These are phyloP conservation scores for Syzygium syzygioides DNA, from an alignment of 441 rosid genomes.

Conservation along the genomic window DNA sequence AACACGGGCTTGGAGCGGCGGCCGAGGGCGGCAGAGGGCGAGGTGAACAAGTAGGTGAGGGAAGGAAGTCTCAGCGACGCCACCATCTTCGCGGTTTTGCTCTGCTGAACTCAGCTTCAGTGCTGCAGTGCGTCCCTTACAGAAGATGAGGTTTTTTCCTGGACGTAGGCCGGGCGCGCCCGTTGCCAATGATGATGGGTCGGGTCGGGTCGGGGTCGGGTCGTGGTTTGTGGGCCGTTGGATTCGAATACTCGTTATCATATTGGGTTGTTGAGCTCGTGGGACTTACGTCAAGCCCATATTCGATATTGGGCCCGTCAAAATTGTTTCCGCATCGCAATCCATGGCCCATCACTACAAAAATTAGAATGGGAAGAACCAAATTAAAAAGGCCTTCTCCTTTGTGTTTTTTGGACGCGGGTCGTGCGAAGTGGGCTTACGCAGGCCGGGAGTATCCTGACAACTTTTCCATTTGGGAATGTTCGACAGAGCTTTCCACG, in stretches of 20 bases:
- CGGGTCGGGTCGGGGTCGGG: background rate
- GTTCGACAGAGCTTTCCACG: background rate
- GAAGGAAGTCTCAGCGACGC: slow-evolving; percentile 54
- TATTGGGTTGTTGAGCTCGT: background rate
- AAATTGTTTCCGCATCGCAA: background rate
- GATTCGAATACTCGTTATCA: background rate
- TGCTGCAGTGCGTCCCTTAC: background rate
- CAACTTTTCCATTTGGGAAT: background rate
- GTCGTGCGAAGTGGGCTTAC: background rate
- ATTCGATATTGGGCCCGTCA: background rate
- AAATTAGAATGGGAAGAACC: background rate
- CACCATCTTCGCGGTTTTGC: slow-evolving; percentile 31
- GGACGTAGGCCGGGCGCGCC: background rate
- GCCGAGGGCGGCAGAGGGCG: slow-evolving; percentile 26
- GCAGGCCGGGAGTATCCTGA: background rate
- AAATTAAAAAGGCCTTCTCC: background rate
- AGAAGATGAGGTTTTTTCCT: slow-evolving; percentile 13
- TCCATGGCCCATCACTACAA: background rate
- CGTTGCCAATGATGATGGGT: background rate
- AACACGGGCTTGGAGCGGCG: slow-evolving; percentile 33
- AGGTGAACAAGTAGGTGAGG: slow-evolving; percentile 36
- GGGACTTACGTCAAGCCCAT: background rate
- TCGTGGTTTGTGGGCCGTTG: background rate
- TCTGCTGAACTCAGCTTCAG: background rate
- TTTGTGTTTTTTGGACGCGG: background rate